Base-by-base conservation (phyloP, 352 stramenopile species). In the Phytophthora kernoviae region DNA sequence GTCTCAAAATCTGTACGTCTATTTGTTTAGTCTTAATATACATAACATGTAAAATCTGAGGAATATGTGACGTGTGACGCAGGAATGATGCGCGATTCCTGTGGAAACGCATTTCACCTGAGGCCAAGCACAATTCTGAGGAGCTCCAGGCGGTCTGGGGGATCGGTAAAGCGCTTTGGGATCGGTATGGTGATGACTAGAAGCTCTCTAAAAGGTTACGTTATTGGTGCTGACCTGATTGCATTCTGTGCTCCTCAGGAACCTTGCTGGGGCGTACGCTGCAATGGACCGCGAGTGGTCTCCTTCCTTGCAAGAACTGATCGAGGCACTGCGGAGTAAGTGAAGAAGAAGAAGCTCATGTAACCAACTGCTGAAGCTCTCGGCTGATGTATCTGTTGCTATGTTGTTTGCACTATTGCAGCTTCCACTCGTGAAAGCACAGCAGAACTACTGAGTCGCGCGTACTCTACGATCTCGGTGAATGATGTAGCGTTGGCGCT, bases 71-170 rank as follows among this genome's bases (percentile, higher is more conserved):
- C 8, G 5, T 17, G 17, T 51, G 11, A 36, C 22, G 10, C 21
- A 84, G 69, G 30, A 88, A 90, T 34, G 79, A 90, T 30, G 79
- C 82, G 33, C 79, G 82, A 8, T 91, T 91, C 40, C 62, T 91
- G 55, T 91, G 82, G 82, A 90, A 90, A 58, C 82, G 82, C 30
- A 84, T 91, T 24, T 47, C 68, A 1, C 1, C 22, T 1, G 71
- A 70, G 22, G 68, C 61, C 5, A 91, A 90, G 58, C 56, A 79
- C 20, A 47, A 34, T 2, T 79, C 71, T 0, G 66, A 86, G 32
- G 53, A 77, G 22, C 65, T 88, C 1, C 34, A 21, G 1, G 68
- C 79, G 3, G 68, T 85, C 11, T 91, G 81, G 81, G 71, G 75
- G 36, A 83, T 91, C 42, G 79, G 79, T 39, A 91, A 86, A 43